Conservation (phyloP, 2,329 filamentous ascomycete genomes). For the Stachybotrys chlorohalonatus region DNA sequence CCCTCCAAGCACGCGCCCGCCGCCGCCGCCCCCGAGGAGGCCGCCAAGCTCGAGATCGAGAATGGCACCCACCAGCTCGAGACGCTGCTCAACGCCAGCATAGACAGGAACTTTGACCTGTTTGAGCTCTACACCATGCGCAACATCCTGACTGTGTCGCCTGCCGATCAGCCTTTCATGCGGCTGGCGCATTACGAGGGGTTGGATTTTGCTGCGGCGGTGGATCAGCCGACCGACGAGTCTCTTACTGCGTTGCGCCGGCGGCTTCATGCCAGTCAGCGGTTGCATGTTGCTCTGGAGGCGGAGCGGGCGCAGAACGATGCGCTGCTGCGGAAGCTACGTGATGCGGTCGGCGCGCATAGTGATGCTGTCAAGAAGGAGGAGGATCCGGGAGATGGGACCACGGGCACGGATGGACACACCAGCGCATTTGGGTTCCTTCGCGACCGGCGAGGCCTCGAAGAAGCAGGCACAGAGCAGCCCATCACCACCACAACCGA, state of each 20-base stretch:
- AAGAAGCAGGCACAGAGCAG: conserved; percentile 38
- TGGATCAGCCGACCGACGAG: conserved; percentile 48
- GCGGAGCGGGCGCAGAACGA: conserved; percentile 66
- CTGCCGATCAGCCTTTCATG: conserved; percentile 69
- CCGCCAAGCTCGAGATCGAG: conserved; percentile 62
- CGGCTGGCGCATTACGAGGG: conserved; percentile 78
- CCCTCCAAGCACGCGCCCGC: conserved; percentile 16
- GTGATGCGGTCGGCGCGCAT: conserved; percentile 25
- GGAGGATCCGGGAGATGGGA: conserved; percentile 5
- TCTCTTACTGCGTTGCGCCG: conserved; percentile 63
- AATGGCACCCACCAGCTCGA: conserved; percentile 80
- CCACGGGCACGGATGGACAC: conserved; percentile 2
- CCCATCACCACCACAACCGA: conserved; percentile 62
- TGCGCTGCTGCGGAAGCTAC: conserved; percentile 56
- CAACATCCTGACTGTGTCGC: conserved; percentile 65
- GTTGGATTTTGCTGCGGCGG: conserved; percentile 32
- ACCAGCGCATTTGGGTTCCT: conserved; percentile 45
- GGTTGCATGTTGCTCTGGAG: conserved; percentile 60
- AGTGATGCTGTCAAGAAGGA: conserved; percentile 15
- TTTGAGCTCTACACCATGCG: conserved; percentile 85
- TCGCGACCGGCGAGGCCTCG: conserved; percentile 40
- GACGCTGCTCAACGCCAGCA: conserved; percentile 69
- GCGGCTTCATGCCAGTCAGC: conserved; percentile 69
- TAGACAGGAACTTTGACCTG: conserved; percentile 78
- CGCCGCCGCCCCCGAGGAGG: conserved; percentile 26